Evolutionary conservation across 2,329 filamentous ascomycete genomes (phyloP).

Genomic region (Malbranchea zuffiana): DNA sequence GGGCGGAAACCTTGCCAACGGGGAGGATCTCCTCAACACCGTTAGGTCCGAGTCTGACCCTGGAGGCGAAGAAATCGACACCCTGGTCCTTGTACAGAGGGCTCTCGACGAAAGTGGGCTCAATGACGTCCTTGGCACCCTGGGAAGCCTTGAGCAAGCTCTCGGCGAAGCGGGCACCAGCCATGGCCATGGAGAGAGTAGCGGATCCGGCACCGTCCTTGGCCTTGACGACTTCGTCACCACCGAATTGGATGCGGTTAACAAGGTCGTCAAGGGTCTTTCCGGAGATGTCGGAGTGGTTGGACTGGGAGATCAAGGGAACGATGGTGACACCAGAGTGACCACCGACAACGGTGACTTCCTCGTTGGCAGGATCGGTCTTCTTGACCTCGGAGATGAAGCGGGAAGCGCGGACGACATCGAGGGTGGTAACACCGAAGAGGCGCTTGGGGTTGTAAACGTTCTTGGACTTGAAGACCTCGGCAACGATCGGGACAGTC

Average conservation of each 20-base stretch:
- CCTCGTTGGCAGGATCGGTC: conserved; percentile 83
- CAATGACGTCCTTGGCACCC: conserved; percentile 87
- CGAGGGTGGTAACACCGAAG: conserved; percentile 98
- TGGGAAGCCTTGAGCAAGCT: conserved; percentile 83
- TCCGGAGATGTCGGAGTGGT: conserved; percentile 70
- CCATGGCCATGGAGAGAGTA: conserved; percentile 98
- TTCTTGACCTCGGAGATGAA: conserved; percentile 93
- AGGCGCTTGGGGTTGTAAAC: conserved; percentile 99
- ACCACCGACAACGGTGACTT: conserved; percentile 90
- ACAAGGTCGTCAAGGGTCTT: conserved; percentile 65
- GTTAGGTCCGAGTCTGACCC: conserved; percentile 89
- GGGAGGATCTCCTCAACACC: conserved; percentile 90
- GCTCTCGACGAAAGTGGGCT: conserved; percentile 95
- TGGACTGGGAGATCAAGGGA: conserved; percentile 89
- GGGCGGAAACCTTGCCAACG: conserved; percentile 70
- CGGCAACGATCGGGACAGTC: conserved; percentile 92
- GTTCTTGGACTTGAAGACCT: conserved; percentile 88
- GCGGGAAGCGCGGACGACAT: conserved; percentile 92
- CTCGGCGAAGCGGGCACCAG: conserved; percentile 76
- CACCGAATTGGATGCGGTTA: conserved; percentile 95
- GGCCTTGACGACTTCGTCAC: conserved; percentile 97
- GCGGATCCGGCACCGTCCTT: conserved; percentile 96
- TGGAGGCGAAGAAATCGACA: conserved; percentile 91
- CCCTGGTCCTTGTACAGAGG: conserved; percentile 98
- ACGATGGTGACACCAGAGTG: conserved; percentile 99